Base-by-base conservation (phyloP, 2,329 filamentous ascomycete species). In the Hypocreales sp. region DNA sequence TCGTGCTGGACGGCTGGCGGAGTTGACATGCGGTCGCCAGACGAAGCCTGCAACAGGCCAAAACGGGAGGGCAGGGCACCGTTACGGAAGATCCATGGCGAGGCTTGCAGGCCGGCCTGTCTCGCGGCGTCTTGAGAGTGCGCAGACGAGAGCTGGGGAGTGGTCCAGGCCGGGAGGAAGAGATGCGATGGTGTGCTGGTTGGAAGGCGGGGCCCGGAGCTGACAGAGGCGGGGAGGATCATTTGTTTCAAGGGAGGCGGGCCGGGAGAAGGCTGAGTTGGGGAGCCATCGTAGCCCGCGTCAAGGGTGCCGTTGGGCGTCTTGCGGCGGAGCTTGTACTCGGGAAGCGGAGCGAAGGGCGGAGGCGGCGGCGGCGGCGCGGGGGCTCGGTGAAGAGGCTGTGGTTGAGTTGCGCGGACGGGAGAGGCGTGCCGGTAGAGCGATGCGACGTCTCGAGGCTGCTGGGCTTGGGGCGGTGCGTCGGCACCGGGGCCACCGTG, bases 221-320 rank as follows among this genome's bases (percentile, higher is more conserved):
- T 34, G 13, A 35, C 35, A n/a, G 43, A 40, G 10, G 67, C 64
- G 4, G 81, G 74, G 16, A 92, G 60, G 13, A 90, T 62, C 46
- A 93, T 72, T 47, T 93, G 84, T 53, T 94, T 94, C 25, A 72
- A 60, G 2, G 81, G 76, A 20, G 80, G 81, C 5, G 78, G 77
- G 20, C 79, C 79, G 20, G 75, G 71, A 8, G 67, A 72, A 40
- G 77, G 71, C 44, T 83, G 78, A 14, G 75, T 64, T 2, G 76
- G 73, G 5, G 80, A 81, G 18, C 80, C 83, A 61, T 95, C 86
- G 45, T 93, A 94, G 8, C 83, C 84, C 29, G 81, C 83, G 37
- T 87, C 78, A 34, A 95, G 67, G 20, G 84, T 93, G n/a, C 87
- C 90, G 44, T 77, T 87, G 5, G 87, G 90, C 7, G 87, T 95